These are phyloP conservation scores for Fraxinus excelsior DNA, from an alignment of 257 asterid species.

Conservation along the genomic window DNA sequence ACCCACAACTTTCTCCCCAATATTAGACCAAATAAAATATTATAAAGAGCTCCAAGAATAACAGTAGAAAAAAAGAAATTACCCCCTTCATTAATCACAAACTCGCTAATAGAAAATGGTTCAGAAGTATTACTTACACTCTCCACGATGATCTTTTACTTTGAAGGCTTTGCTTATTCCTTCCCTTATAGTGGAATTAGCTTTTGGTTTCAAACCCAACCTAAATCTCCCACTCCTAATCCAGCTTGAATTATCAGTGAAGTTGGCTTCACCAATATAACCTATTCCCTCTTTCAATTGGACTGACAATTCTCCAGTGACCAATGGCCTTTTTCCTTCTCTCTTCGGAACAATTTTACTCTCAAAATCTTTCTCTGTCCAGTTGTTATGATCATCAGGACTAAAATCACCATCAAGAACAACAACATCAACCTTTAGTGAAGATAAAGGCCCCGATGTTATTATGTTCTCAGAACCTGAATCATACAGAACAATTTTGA, in stretches of 20 bases:
- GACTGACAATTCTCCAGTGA: conserved; percentile 59
- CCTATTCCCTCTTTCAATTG: conserved; percentile 70
- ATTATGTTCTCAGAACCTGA: conserved; percentile 37
- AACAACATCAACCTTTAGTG: conserved; percentile 45
- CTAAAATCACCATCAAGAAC: conserved; percentile 86
- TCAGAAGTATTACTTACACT: conserved; percentile 50
- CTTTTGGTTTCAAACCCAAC: conserved; percentile 52
- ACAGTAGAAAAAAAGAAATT: not conserved
- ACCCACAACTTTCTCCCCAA: not conserved
- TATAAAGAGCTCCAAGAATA: not conserved
- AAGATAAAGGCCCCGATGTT: conserved; percentile 60
- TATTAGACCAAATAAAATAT: not conserved
- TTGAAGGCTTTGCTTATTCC: conserved; percentile 71
- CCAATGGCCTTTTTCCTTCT: conserved; percentile 81
- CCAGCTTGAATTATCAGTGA: conserved; percentile 97
- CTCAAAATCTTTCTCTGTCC: conserved; percentile 62
- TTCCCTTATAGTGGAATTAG: conserved; percentile 53
- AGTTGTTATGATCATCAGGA: conserved; percentile 57
- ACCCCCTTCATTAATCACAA: not conserved
- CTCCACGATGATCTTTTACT: conserved; percentile 94
- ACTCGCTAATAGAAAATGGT: not conserved
- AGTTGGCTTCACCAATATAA: conserved; percentile 52
- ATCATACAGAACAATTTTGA: conserved; percentile 53
- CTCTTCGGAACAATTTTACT: conserved; percentile 50
- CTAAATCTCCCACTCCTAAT: conserved; percentile 76